phyloP scores from a whole-genome alignment of 2,329 filamentous ascomycete species.

The Ascochyta clinopodiicola region DNA sequence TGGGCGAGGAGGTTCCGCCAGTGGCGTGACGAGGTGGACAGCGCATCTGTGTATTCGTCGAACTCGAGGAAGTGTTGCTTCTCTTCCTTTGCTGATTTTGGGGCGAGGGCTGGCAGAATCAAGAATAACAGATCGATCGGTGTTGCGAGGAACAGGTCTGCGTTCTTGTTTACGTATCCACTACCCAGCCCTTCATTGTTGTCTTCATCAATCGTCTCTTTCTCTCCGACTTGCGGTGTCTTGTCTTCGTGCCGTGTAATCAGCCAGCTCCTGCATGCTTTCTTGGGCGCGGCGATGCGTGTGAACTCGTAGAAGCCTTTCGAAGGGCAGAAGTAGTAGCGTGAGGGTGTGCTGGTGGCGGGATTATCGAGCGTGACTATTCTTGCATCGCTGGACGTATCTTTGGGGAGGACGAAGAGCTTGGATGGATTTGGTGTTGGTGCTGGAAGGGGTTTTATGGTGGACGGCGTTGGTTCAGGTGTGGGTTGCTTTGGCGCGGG shows the following conservation, averaged over 20 bases:
- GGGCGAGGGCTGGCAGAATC: slow-evolving; percentile 72
- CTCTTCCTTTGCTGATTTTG: slow-evolving; percentile 54
- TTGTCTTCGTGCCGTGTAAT: slow-evolving; percentile 40
- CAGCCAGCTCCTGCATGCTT: slow-evolving; percentile 62
- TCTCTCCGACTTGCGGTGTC: slow-evolving; percentile 4
- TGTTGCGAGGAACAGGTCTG: slow-evolving; percentile 84
- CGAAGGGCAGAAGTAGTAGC: slow-evolving; percentile 66
- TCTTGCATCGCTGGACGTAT: slow-evolving; percentile 59
- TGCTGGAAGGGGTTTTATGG: slow-evolving; percentile 41
- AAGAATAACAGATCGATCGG: slow-evolving; percentile 85
- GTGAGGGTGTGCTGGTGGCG: slow-evolving; percentile 53
- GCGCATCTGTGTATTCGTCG: slow-evolving; percentile 74
- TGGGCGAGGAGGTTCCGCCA: slow-evolving; percentile 62
- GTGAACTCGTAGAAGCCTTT: slow-evolving; percentile 69
- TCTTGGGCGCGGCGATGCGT: slow-evolving; percentile 59
- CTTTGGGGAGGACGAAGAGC: slow-evolving; percentile 64
- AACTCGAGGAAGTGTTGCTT: slow-evolving; percentile 72
- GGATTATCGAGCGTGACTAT: slow-evolving; percentile 65
- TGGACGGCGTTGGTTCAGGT: slow-evolving; percentile 31
- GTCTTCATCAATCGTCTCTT: neutral
- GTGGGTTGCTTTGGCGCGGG: slow-evolving; percentile 26
- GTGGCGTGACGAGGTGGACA: slow-evolving; percentile 63
- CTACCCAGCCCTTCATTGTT: slow-evolving; percentile 22
- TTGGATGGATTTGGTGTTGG: slow-evolving; percentile 55
- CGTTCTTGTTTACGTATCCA: slow-evolving; percentile 68